Conservation (phyloP, 352 stramenopile species). For the Pythium apleroticum region DNA sequence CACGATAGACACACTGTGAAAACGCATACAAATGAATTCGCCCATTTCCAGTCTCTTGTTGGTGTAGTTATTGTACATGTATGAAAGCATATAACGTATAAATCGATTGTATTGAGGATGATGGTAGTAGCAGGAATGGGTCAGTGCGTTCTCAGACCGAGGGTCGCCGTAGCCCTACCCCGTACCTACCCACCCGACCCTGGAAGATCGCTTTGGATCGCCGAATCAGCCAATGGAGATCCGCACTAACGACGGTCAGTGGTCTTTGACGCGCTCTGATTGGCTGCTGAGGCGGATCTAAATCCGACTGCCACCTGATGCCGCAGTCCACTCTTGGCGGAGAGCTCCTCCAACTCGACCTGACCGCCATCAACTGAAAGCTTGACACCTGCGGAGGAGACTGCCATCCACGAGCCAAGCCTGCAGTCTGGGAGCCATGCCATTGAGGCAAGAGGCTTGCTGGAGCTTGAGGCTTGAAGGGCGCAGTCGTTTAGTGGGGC, state of each 20-base stretch:
- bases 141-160: slow-evolving; percentile 22
- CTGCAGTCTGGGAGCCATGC: too few species aligned
- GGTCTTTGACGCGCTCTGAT: slow-evolving; percentile 10
- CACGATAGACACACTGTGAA: neutral
- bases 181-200: slow-evolving; percentile 20
- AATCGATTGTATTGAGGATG: neutral
- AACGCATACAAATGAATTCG: slow-evolving; percentile 3
- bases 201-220: slow-evolving; percentile 32
- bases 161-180: slow-evolving; percentile 15
- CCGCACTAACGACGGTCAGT: slow-evolving; percentile 1
- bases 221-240: slow-evolving; percentile 17
- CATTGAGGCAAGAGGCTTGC: too few species aligned
- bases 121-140: neutral
- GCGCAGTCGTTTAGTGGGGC: too few species aligned
- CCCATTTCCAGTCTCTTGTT: too few species aligned
- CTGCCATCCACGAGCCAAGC: too few species aligned
- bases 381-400: too few species aligned
- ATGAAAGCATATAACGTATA: too few species aligned
- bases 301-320: neutral
- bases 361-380: slow-evolving; percentile 1
- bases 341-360: neutral
- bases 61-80: too few species aligned
- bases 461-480: too few species aligned
- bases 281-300: slow-evolving; percentile 14
- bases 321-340: slow-evolving; percentile 2